Conservation (phyloP, 805 yeast species). For the Millerozyma miso region DNA sequence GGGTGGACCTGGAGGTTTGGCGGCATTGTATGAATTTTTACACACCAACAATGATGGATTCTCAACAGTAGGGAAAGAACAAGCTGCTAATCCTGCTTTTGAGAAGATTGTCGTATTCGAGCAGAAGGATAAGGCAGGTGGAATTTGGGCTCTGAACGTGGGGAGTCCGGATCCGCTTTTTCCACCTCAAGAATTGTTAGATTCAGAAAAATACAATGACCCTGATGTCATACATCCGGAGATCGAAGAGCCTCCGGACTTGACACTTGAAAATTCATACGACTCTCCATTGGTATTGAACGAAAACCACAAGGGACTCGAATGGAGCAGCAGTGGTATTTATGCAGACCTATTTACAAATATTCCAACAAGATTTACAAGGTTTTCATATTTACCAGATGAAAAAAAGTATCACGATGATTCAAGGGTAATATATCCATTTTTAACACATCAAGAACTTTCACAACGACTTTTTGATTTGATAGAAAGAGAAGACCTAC, state of each 20-base stretch:
- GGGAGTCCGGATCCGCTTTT: constrained; percentile 17
- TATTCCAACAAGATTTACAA: constrained; percentile 33
- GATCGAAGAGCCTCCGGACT: constrained; percentile 7
- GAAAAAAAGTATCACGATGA: constrained; percentile 18
- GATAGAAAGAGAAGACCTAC: constrained; percentile 22
- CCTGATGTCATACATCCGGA: constrained; percentile 29
- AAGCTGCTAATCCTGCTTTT: constrained; percentile 22
- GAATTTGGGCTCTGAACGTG: constrained; percentile 37
- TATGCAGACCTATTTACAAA: constrained; percentile 39
- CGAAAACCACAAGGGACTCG: constrained; percentile 14
- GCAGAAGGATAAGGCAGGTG: constrained; percentile 39
- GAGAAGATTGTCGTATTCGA: constrained; percentile 40
- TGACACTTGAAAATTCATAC: constrained; percentile 9
- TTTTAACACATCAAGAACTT: constrained; percentile 33
- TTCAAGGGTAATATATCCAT: constrained; percentile 29
- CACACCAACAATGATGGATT: constrained; percentile 26
- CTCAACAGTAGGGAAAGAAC: constrained; percentile 17
- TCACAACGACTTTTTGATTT: constrained; percentile 22
- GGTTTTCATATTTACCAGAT: constrained; percentile 32
- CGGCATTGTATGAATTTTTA: constrained; percentile 27
- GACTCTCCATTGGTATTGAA: constrained; percentile 13
- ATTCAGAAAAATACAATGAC: constrained; percentile 24
- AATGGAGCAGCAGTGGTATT: constrained; percentile 38
- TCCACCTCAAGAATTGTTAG: constrained; percentile 29
- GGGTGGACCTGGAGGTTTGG: constrained; percentile 33